Evolutionary conservation across 1,284 basidiomycete genomes (phyloP).

Genomic region (Ganoderma lingzhi): DNA sequence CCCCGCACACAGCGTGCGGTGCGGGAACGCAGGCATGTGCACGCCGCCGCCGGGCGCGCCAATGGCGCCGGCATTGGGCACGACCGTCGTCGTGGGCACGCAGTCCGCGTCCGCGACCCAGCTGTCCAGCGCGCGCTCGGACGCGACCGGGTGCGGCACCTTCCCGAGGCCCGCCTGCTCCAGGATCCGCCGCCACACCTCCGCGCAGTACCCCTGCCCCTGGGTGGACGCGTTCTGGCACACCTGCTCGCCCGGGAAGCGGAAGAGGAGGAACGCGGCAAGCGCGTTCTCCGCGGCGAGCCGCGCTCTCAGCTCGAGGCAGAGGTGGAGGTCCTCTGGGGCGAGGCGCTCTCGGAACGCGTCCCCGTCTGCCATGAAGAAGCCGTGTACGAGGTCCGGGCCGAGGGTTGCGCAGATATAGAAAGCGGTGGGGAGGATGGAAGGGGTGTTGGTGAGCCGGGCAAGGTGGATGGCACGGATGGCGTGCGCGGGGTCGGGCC

Average conservation of each 20-base stretch:
- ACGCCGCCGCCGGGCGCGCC: not conserved
- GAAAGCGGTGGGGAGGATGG: constrained; percentile 24
- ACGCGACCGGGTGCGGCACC: constrained; percentile 15
- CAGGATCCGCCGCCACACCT: constrained; percentile 12
- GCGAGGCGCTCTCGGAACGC: constrained; percentile 16
- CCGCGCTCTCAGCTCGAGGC: constrained; percentile 11
- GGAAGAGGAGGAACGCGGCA: constrained; percentile 11
- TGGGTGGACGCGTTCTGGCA: not conserved
- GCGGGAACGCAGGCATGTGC: not conserved
- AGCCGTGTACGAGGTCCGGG: constrained; percentile 16
- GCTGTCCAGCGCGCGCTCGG: constrained; percentile 18
- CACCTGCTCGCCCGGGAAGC: not conserved
- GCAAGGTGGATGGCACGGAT: constrained; percentile 24
- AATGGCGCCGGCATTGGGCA: not conserved
- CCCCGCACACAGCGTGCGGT: constrained; percentile 9
- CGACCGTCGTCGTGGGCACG: not conserved
- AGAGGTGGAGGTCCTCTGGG: constrained; percentile 15
- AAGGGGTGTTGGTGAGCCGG: constrained; percentile 16
- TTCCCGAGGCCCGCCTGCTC: constrained; percentile 7
- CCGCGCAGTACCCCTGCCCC: not conserved
- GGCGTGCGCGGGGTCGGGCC: constrained; percentile 16
- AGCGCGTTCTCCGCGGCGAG: constrained; percentile 13
- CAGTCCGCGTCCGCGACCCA: constrained; percentile 15
- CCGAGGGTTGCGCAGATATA: constrained; percentile 21
- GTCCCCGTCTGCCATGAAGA: not conserved